Evolutionary conservation across 202 grass and related monocot species (phyloP), one percentile per base, ranked within the genome.

Genomic region (Musa balbisiana): DNA sequence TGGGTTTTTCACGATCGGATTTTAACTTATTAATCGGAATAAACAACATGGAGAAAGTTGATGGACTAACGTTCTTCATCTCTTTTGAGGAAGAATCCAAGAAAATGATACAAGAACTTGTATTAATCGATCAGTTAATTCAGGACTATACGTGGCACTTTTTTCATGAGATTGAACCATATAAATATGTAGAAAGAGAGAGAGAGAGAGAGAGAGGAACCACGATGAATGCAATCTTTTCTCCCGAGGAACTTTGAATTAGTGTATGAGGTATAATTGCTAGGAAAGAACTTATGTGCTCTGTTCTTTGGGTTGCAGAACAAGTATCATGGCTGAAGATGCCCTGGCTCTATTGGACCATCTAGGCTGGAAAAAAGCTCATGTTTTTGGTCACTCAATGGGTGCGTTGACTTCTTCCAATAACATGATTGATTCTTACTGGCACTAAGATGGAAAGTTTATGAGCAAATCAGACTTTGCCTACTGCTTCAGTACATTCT

Each of bases 371-470:
- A 95, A 88, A 85, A 95, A 95, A 69, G 87, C 89, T 52, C 95
- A 99, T 71, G 91, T 99, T 17, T 95, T 99, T 55, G 95, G 95
- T 53, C 95, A 99, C 65, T 99, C 95, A 33, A 99, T 99, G 95
- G 95, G 95, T 89, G 17, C 73, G 84, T 3, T 62, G 73, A 59
- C 53, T n/a, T 71, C 43, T 9, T 23, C 20, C 19, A 76, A 14
- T 43, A 71, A 58, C 54, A 12, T 62, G 8, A 17, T 10, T 33
- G 26, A 54, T n/a, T 17, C 22, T 3, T 49, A 33, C 15, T 69
- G 11, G 3, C 67, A 69, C 20, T 1, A 22, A 51, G n/a, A 51
- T 71, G 43, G 8, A 14, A 23, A 22, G 16, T 71, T 16, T 14
- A 53, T 53, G 9, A 72, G 11, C 70, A 24, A 53, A 25, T 43